Percentiles rank a stretch among this genome's conserved stretches.
phyloP scores from a whole-genome alignment of 2,329 filamentous ascomycete genomes.

The Dothistroma pini region DNA sequence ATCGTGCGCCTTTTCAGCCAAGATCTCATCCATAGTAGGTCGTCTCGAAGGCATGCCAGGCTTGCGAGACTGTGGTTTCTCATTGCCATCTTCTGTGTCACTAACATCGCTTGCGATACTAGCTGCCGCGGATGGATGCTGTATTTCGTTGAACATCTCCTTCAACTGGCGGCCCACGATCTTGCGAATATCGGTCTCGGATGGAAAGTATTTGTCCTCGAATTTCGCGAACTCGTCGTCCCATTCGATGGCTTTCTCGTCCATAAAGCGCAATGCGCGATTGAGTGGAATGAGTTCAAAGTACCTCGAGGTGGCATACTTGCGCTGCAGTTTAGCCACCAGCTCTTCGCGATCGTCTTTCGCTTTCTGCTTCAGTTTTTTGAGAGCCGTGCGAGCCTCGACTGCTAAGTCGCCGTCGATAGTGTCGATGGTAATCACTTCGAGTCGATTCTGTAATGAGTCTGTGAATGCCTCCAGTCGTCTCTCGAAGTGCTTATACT shows the following conservation, averaged over 20 bases:
- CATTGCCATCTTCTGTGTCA: constrained; percentile 62
- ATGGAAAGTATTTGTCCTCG: constrained; percentile 85
- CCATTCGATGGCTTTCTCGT: constrained; percentile 92
- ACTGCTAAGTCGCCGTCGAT: constrained; percentile 84
- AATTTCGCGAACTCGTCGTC: constrained; percentile 87
- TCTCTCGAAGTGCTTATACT: constrained; percentile 76
- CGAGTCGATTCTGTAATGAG: constrained; percentile 78
- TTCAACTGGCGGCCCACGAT: constrained; percentile 88
- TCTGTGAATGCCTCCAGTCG: constrained; percentile 81
- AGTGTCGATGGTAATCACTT: constrained; percentile 86
- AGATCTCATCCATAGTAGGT: constrained; percentile 44
- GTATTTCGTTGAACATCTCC: constrained; percentile 83
- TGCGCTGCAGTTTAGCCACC: constrained; percentile 74
- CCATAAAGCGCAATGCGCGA: constrained; percentile 78
- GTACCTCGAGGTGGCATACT: constrained; percentile 90
- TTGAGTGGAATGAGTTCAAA: constrained; percentile 97
- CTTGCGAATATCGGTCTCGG: constrained; percentile 92
- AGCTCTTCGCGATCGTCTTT: constrained; percentile 77
- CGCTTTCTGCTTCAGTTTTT: constrained; percentile 70
- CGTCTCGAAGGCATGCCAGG: constrained; percentile 34
- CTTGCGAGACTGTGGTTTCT: constrained; percentile 35
- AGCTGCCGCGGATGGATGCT: constrained; percentile 54
- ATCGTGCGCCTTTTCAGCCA: constrained; percentile 59
- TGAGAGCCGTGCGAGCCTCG: constrained; percentile 76
- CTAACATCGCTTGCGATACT: constrained; percentile 28